Evolutionary conservation across 2,329 filamentous ascomycete genomes (phyloP).

Genomic region (Botrytis porri): DNA sequence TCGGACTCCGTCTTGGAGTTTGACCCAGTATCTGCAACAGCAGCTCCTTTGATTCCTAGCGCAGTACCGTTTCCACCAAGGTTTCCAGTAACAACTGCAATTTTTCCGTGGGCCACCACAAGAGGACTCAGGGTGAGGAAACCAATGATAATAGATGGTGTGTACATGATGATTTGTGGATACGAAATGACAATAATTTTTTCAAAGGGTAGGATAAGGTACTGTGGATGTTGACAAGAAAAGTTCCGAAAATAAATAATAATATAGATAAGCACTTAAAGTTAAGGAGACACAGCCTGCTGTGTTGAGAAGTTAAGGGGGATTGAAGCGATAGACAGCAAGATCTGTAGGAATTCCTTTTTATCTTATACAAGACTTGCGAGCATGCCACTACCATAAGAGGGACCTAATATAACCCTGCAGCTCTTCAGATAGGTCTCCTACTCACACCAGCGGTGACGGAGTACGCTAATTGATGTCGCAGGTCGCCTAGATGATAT

Average conservation of each 20-base stretch:
- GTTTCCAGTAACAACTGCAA: constrained; percentile 35
- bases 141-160: not conserved
- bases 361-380: not conserved
- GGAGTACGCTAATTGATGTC: not conserved
- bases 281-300: not conserved
- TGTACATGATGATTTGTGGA: constrained; percentile 4
- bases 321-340: not conserved
- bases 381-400: not conserved
- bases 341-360: not conserved
- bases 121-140: constrained; percentile 53
- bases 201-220: not conserved
- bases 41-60: constrained; percentile 43
- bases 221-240: not conserved
- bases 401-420: not conserved
- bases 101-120: constrained; percentile 52
- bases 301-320: not conserved
- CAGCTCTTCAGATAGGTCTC: not conserved
- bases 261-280: not conserved
- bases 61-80: constrained; percentile 44
- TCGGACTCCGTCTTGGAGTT: constrained; percentile 46
- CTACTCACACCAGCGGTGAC: not conserved
- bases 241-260: not conserved
- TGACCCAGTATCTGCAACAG: constrained; percentile 43
- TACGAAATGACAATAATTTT: not conserved
- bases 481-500: not conserved